Evolutionary conservation across 345 rosid species (phyloP).

Genomic region (Euclidium syriacum): DNA sequence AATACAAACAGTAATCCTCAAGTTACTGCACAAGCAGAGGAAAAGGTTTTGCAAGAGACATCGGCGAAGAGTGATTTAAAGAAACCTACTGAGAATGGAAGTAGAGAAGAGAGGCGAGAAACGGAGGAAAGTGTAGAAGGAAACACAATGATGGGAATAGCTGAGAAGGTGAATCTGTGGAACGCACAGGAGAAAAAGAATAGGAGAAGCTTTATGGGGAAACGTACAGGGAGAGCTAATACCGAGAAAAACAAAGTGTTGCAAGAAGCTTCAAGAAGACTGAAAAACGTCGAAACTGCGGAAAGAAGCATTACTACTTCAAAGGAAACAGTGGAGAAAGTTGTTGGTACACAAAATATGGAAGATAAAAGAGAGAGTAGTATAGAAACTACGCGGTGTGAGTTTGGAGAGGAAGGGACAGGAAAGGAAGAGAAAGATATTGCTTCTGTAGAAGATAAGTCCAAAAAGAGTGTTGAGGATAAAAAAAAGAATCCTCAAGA

Average conservation of each 20-base stretch:
- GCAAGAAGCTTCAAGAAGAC: slow-evolving; percentile 30
- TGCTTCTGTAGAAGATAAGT: slow-evolving; percentile 1
- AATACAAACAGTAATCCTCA: background rate
- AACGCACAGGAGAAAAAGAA: slow-evolving; percentile 24
- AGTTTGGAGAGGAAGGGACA: slow-evolving; percentile 1
- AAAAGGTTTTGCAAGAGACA: background rate
- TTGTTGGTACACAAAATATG: background rate
- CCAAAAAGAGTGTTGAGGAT: background rate
- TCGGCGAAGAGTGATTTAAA: background rate
- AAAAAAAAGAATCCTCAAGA: slow-evolving; percentile 1
- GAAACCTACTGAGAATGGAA: slow-evolving; percentile 16
- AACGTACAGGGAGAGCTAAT: background rate
- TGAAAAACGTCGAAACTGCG: slow-evolving; percentile 11
- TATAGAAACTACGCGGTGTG: background rate
- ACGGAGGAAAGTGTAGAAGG: slow-evolving; percentile 5
- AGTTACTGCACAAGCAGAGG: background rate
- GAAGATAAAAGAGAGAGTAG: background rate
- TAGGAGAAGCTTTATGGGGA: slow-evolving; percentile 9
- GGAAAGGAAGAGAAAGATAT: background rate
- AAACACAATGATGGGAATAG: slow-evolving; percentile 23
- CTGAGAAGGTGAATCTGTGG: slow-evolving; percentile 36
- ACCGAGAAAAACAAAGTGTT: slow-evolving; percentile 2
- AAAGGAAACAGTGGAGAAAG: slow-evolving; percentile 9
- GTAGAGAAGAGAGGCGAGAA: background rate
- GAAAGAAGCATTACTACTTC: slow-evolving; percentile 23